Conservation (phyloP, 2,329 filamentous ascomycete species). For the Paecilomyces niveus region DNA sequence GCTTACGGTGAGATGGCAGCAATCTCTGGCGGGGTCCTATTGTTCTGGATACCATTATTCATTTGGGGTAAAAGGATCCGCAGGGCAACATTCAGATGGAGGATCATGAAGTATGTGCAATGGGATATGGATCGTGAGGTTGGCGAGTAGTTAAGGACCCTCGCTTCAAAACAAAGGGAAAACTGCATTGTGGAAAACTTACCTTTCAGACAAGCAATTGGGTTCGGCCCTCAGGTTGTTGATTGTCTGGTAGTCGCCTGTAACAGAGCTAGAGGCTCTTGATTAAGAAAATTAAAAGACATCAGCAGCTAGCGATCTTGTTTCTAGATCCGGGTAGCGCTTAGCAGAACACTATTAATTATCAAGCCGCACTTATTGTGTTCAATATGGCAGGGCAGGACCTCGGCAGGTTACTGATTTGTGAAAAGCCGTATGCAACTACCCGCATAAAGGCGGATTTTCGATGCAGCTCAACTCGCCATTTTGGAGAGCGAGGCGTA, state of each 20-base stretch:
- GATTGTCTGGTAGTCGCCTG: not conserved
- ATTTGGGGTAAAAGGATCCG: constrained; percentile 47
- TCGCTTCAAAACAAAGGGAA: not conserved
- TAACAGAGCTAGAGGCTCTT: not conserved
- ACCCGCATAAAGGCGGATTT: too few relatives aligned
- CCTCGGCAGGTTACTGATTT: too few relatives aligned
- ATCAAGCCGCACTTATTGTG: too few relatives aligned
- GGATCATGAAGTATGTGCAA: constrained; percentile 38
- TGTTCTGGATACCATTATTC: constrained; percentile 47
- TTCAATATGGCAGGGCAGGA: too few relatives aligned
- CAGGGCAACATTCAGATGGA: constrained; percentile 44
- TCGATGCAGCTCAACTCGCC: too few relatives aligned
- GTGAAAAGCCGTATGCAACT: too few relatives aligned
- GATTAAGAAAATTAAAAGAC: not conserved
- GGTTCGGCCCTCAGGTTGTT: not conserved
- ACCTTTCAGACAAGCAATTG: too few relatives aligned
- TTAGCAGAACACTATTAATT: too few relatives aligned
- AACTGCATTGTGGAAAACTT: too few relatives aligned
- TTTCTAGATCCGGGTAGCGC: not conserved
- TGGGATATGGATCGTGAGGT: constrained; percentile 51
- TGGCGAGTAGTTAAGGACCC: constrained; percentile 36
- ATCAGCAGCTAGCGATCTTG: not conserved
- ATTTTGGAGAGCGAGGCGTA: too few relatives aligned
- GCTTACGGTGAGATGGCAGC: constrained; percentile 54
- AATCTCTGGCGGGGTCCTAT: constrained; percentile 42